Conservation (phyloP, 805 yeast species). For the Monosporozyma aerobia region DNA sequence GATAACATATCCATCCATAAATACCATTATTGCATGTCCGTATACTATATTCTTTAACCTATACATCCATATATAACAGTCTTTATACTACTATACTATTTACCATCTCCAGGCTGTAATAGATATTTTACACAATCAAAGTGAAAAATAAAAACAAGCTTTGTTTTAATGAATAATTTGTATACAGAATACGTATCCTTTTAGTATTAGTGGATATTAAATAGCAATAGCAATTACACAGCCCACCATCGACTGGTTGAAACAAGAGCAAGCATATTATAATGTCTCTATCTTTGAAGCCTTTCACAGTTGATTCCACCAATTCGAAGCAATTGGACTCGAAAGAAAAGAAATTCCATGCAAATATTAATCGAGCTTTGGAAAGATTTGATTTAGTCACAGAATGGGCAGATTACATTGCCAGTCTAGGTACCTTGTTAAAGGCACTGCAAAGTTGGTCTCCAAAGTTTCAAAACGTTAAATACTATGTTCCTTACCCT, state of each 20-base stretch:
- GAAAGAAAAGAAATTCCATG: conserved; percentile 58
- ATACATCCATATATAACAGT: not conserved
- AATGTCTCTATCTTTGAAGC: conserved; percentile 30
- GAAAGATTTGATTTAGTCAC: conserved; percentile 68
- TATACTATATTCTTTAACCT: not conserved
- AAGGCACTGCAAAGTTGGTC: conserved; percentile 54
- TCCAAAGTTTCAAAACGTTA: conserved; percentile 29
- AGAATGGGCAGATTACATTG: conserved; percentile 98
- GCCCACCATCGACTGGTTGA: not conserved
- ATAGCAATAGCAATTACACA: not conserved
- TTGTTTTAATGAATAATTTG: not conserved
- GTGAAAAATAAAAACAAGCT: not conserved
- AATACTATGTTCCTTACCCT: conserved; percentile 58
- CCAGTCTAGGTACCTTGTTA: conserved; percentile 70
- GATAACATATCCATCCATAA: not conserved
- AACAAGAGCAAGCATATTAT: not conserved
- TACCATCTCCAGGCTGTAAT: not conserved
- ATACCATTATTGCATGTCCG: not conserved
- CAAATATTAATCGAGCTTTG: conserved; percentile 65
- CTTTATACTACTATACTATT: not conserved
- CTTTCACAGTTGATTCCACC: conserved; percentile 24
- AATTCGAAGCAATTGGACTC: conserved; percentile 35
- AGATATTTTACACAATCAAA: not conserved
- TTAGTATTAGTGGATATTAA: not conserved
- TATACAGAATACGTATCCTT: not conserved